Conservation (phyloP, 192 early-diverging fungal species). For the Gaertneriomyces semiglobifer region DNA sequence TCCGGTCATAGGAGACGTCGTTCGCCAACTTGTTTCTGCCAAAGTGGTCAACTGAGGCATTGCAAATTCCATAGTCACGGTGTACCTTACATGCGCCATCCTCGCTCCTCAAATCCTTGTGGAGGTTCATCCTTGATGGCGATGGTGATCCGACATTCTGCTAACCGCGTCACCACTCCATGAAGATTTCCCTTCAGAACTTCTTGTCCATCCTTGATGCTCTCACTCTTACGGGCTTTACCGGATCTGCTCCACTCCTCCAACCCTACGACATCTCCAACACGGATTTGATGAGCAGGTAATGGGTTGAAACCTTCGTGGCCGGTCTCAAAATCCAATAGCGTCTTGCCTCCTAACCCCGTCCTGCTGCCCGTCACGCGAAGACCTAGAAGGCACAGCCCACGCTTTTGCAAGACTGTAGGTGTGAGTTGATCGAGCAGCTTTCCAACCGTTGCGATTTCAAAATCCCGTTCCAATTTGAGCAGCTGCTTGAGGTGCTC, state of each 20-base stretch:
- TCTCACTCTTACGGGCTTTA: background rate
- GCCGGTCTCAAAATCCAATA: conserved; percentile 18
- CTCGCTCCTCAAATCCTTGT: conserved; percentile 12
- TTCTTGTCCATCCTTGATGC: background rate
- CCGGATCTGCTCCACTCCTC: background rate
- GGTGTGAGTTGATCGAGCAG: conserved; percentile 24
- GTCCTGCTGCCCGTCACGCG: conserved; percentile 23
- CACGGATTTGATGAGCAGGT: conserved; percentile 17
- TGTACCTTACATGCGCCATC: conserved; percentile 17
- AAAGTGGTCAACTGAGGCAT: background rate
- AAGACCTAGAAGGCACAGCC: conserved; percentile 14
- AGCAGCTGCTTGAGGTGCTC: background rate
- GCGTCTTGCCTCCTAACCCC: conserved; percentile 22
- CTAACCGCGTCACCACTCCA: conserved; percentile 4
- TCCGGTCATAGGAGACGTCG: conserved; percentile 27
- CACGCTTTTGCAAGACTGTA: conserved; percentile 13
- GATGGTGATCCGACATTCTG: conserved; percentile 47
- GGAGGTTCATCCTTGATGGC: conserved; percentile 64
- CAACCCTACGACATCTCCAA: conserved; percentile 18
- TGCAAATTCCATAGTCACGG: no score
- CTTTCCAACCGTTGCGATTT: background rate
- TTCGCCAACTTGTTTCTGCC: conserved; percentile 31
- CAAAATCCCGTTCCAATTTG: conserved; percentile 11
- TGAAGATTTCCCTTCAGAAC: background rate
- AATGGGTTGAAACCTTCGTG: background rate